Conservation (phyloP, 805 yeast genomes). For the Priceomyces fermenticarens region DNA sequence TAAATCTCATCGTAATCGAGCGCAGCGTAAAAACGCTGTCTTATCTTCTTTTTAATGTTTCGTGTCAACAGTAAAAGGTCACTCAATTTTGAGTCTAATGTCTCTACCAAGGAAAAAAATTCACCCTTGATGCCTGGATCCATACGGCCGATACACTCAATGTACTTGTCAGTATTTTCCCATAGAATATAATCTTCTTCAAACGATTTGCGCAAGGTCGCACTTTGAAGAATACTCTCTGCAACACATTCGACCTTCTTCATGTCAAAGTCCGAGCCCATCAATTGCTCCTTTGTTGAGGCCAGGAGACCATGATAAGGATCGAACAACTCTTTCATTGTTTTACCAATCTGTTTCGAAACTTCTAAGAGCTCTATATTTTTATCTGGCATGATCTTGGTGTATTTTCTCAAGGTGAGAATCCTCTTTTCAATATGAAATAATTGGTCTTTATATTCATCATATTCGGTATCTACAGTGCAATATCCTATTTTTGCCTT, state of each 20-base stretch:
- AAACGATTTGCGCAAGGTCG: conserved; percentile 6
- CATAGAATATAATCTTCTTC: conserved; percentile 15
- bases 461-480: conserved; percentile 40
- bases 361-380: conserved; percentile 7
- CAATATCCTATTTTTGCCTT: conserved; percentile 20
- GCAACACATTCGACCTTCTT: background rate
- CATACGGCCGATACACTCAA: conserved; percentile 13
- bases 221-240: conserved; percentile 7
- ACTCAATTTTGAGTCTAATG: conserved; percentile 12
- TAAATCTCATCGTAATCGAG: conserved; percentile 36
- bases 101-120: conserved; percentile 6
- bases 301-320: conserved; percentile 17
- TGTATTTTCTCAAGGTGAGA: conserved; percentile 13
- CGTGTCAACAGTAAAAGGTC: conserved; percentile 14
- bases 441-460: conserved; percentile 21
- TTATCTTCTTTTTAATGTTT: conserved; percentile 23
- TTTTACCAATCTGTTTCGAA: conserved; percentile 12
- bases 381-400: conserved; percentile 7
- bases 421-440: conserved; percentile 13
- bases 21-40: conserved; percentile 28
- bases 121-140: conserved; percentile 13
- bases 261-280: conserved; percentile 3
- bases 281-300: conserved; percentile 6
- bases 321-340: conserved; percentile 18
- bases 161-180: conserved; percentile 16